Percentiles rank a stretch among this genome's conserved stretches.
These are phyloP conservation scores for Elaeis guineensis DNA, from an alignment of 176 grass and related monocot genomes.

Conservation along the genomic window DNA sequence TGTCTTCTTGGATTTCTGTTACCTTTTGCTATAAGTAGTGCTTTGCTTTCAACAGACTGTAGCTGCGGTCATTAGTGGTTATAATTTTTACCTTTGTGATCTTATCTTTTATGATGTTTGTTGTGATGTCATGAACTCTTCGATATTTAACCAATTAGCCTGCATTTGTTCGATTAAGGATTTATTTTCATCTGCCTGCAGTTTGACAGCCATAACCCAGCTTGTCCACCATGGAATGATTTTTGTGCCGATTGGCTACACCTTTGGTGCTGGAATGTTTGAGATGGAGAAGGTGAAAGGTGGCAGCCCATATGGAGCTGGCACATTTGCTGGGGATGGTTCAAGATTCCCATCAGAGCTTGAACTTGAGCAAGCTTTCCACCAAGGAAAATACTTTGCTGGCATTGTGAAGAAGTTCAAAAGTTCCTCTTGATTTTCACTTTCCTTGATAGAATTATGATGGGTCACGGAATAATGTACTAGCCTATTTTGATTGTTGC, in stretches of 20 bases:
- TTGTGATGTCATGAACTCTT: too few species aligned
- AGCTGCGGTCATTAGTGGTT: too few species aligned
- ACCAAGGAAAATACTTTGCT: slow-evolving; percentile 70
- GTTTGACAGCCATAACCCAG: slow-evolving; percentile 66
- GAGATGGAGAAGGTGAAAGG: slow-evolving; percentile 60
- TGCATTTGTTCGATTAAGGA: too few species aligned
- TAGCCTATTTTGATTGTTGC: too few species aligned
- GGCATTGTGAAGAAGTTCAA: slow-evolving; percentile 70
- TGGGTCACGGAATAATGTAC: too few species aligned
- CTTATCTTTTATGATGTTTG: too few species aligned
- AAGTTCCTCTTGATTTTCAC: slow-evolving; percentile 22
- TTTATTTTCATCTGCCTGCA: not conserved
- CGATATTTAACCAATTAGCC: too few species aligned
- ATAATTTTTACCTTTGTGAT: too few species aligned
- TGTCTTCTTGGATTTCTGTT: too few species aligned
- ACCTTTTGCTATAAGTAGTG: too few species aligned
- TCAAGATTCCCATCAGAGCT: slow-evolving; percentile 48
- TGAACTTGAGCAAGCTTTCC: slow-evolving; percentile 61
- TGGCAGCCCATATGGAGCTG: slow-evolving; percentile 55
- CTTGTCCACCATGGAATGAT: slow-evolving; percentile 79
- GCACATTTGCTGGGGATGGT: slow-evolving; percentile 60
- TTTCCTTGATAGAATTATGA: too few species aligned
- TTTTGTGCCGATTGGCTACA: slow-evolving; percentile 75
- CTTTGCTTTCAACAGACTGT: too few species aligned
- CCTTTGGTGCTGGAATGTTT: slow-evolving; percentile 68